Evolutionary conservation across 371 early-diverging fungal genomes (phyloP).

Genomic region (Mucor circinelloides): DNA sequence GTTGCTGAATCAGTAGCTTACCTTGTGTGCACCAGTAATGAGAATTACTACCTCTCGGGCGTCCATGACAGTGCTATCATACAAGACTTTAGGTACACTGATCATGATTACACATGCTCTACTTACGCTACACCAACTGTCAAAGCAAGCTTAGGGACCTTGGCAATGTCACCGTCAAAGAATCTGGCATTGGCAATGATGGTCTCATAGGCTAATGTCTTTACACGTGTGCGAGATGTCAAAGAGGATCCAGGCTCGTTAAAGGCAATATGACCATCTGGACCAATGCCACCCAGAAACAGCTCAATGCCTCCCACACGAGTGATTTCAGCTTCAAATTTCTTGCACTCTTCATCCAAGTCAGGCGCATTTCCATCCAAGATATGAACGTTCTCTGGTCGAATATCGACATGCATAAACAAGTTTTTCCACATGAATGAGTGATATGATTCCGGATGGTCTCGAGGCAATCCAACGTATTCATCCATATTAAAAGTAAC

Average conservation of each 20-base stretch:
- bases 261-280: conserved; percentile 91
- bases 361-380: conserved; percentile 82
- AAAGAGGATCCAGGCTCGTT: conserved; percentile 88
- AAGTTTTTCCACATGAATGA: conserved; percentile 87
- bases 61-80: conserved; percentile 78
- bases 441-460: conserved; percentile 87
- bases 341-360: conserved; percentile 75
- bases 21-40: conserved; percentile 86
- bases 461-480: conserved; percentile 62
- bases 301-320: conserved; percentile 61
- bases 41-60: conserved; percentile 83
- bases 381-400: conserved; percentile 79
- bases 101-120: background rate
- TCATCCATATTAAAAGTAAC: conserved; percentile 71
- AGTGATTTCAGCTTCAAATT: conserved; percentile 76
- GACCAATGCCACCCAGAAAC: conserved; percentile 65
- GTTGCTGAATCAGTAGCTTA: background rate
- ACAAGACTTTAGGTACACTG: background rate
- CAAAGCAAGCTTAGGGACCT: conserved; percentile 85
- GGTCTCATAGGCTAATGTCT: conserved; percentile 88
- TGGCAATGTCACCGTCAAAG: conserved; percentile 83
- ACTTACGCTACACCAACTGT: conserved; percentile 85
- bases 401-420: conserved; percentile 81
- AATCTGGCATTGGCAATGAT: conserved; percentile 86
- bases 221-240: conserved; percentile 80